Evolutionary conservation across 306 rosid species (phyloP).

Genomic region (Cucumis hystrix): DNA sequence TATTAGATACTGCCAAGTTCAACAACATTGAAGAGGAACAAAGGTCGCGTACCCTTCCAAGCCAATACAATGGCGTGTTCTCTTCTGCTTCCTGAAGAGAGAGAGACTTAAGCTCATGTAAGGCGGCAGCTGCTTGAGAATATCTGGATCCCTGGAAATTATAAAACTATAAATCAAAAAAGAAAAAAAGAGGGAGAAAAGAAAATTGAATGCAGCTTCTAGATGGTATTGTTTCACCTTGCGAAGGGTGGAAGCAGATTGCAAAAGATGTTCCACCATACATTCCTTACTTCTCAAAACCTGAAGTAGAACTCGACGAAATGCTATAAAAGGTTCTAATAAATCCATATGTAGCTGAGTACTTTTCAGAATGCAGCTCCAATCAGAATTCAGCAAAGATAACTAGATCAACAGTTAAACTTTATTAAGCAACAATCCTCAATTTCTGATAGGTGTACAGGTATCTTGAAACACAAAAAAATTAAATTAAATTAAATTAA

Average conservation of each 20-base stretch:
- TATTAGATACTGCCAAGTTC: neutral
- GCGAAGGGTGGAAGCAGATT: slow-evolving; percentile 74
- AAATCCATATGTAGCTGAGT: slow-evolving; percentile 75
- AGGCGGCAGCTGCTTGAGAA: slow-evolving; percentile 85
- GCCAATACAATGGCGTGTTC: slow-evolving; percentile 57
- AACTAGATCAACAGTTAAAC: slow-evolving; percentile 29
- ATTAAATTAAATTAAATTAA: no score
- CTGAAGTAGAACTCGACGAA: slow-evolving; percentile 76
- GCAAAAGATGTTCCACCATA: slow-evolving; percentile 61
- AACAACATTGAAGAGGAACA: neutral
- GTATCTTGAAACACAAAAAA: neutral
- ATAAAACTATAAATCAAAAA: slow-evolving; percentile 1
- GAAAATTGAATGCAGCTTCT: slow-evolving; percentile 8
- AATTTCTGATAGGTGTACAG: neutral
- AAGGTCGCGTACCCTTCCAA: slow-evolving; percentile 53
- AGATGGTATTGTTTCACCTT: slow-evolving; percentile 38
- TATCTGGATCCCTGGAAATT: slow-evolving; percentile 64
- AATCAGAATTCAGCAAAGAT: slow-evolving; percentile 56
- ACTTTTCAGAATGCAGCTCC: slow-evolving; percentile 65
- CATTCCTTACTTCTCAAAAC: slow-evolving; percentile 54
- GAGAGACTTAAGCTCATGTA: slow-evolving; percentile 79
- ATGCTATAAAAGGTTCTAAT: slow-evolving; percentile 84
- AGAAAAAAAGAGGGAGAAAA: no score
- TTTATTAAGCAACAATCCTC: neutral
- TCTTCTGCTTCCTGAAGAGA: slow-evolving; percentile 45